Conservation (phyloP, 2,329 filamentous ascomycete species). For the Cordyceps farinosa region DNA sequence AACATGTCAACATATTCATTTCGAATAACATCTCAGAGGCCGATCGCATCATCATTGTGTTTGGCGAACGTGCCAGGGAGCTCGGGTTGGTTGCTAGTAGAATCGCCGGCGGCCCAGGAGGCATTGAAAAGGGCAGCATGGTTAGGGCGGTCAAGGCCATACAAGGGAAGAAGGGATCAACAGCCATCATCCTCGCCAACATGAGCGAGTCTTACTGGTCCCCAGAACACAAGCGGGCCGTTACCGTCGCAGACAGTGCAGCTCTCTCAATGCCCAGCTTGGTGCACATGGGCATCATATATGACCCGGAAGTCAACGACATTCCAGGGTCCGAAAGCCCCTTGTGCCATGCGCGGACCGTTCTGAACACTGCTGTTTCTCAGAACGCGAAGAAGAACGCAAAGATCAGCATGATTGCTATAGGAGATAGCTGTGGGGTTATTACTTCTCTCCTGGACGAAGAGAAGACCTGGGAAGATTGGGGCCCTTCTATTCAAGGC, state of each 20-base stretch:
- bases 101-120: slow-evolving; percentile 57
- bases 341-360: slow-evolving; percentile 59
- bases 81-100: slow-evolving; percentile 73
- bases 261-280: slow-evolving; percentile 59
- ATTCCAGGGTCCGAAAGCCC: slow-evolving; percentile 57
- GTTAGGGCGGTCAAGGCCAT: slow-evolving; percentile 58
- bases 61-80: slow-evolving; percentile 69
- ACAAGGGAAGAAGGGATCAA: slow-evolving; percentile 29
- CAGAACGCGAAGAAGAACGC: slow-evolving; percentile 46
- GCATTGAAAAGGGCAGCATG: slow-evolving; percentile 67
- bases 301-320: slow-evolving; percentile 54
- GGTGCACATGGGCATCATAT: slow-evolving; percentile 52
- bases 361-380: slow-evolving; percentile 63
- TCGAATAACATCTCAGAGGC: slow-evolving; percentile 50
- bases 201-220: slow-evolving; percentile 75
- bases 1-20: slow-evolving; percentile 64
- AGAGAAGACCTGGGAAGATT: slow-evolving; percentile 47
- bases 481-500: slow-evolving; percentile 43
- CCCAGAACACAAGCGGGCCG: slow-evolving; percentile 54
- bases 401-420: slow-evolving; percentile 65
- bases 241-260: slow-evolving; percentile 57
- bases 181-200: slow-evolving; percentile 71
- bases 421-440: slow-evolving; percentile 63
- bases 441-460: slow-evolving; percentile 57
- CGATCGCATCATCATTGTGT: slow-evolving; percentile 65